These are phyloP conservation scores for Termitomyces sp. DNA, from an alignment of 1,284 basidiomycete genomes.

Conservation along the genomic window DNA sequence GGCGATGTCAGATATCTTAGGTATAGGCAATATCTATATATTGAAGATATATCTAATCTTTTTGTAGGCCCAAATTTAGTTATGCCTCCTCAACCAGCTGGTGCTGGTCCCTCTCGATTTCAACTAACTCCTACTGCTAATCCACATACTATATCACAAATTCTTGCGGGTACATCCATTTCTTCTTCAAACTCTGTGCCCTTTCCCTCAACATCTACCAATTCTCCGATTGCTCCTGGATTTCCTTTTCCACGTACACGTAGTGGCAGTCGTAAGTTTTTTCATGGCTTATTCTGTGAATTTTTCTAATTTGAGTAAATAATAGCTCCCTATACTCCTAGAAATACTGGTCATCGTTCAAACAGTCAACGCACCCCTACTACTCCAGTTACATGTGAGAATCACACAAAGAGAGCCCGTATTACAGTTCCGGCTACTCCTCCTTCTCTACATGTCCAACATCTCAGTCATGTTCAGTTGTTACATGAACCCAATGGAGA, in stretches of 20 bases:
- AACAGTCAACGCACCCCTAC: neutral
- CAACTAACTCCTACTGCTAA: neutral
- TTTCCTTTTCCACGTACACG: neutral
- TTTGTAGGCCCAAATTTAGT: too few species aligned
- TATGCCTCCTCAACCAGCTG: neutral
- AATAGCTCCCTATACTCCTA: neutral
- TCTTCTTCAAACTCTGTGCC: neutral
- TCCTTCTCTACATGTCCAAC: neutral
- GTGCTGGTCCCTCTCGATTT: neutral
- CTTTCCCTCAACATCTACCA: neutral
- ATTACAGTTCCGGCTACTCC: constrained; percentile 1
- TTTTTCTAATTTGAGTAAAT: too few species aligned
- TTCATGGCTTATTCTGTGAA: too few species aligned
- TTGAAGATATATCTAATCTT: too few species aligned
- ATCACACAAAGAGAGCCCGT: neutral
- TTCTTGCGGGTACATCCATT: neutral
- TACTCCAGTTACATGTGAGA: neutral
- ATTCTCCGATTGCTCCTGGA: too few species aligned
- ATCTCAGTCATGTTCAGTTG: neutral
- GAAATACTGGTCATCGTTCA: neutral
- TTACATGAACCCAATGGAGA: neutral
- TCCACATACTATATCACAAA: neutral
- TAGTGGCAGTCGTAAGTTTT: neutral
- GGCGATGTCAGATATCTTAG: too few species aligned
- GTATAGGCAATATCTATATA: too few species aligned